phyloP scores from a whole-genome alignment of 345 rosid genomes.

The Eucalyptus cladocalyx region DNA sequence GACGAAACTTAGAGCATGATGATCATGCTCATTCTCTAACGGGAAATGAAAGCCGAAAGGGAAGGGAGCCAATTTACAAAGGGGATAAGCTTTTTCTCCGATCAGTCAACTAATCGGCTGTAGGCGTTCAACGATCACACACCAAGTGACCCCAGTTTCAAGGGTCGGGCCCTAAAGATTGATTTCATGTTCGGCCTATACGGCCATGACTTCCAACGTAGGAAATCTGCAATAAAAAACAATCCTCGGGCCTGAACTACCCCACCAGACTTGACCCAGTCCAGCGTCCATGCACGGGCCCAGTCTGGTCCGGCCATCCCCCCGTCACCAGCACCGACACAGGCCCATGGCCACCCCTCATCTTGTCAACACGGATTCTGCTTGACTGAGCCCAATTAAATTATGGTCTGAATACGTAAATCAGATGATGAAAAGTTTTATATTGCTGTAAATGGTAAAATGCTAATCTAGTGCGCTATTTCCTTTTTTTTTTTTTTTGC shows the following conservation, averaged over 20 bases:
- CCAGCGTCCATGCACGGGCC: neutral
- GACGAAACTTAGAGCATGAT: neutral
- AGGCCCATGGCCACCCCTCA: neutral
- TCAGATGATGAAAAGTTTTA: neutral
- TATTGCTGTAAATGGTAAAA: neutral
- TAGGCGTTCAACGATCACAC: neutral
- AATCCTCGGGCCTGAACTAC: neutral
- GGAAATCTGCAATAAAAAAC: neutral
- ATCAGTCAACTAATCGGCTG: neutral
- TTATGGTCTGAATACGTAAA: neutral
- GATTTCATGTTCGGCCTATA: neutral
- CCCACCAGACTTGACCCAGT: neutral
- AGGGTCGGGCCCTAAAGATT: neutral
- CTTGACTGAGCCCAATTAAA: neutral
- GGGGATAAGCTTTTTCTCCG: neutral
- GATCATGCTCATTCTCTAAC: too few species aligned
- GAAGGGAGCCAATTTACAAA: neutral
- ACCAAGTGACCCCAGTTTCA: neutral
- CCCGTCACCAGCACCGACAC: neutral
- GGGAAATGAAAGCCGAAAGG: neutral
- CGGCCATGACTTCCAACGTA: neutral
- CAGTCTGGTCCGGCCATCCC: neutral
- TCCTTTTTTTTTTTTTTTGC: neutral
- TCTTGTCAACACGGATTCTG: neutral
- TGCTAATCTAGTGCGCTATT: neutral